phyloP scores from a whole-genome alignment of 495 filamentous ascomycete species.

The Ascobolus immersus region DNA sequence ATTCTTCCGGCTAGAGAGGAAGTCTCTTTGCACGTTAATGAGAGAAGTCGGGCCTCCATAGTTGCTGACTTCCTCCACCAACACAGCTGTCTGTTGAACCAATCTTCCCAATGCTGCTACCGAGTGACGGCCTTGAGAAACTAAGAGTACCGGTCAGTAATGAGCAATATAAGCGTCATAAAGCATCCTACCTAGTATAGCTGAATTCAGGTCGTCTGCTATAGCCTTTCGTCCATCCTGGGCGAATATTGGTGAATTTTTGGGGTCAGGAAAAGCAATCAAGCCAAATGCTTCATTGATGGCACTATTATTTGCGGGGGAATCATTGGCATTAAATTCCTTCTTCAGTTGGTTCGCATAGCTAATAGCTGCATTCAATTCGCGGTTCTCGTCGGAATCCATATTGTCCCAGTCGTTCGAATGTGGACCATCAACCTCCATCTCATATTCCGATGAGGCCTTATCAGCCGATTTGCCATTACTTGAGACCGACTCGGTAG shows the following conservation, averaged over 20 bases:
- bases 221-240: slow-evolving; percentile 47
- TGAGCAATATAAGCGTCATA: slow-evolving; percentile 3
- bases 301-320: slow-evolving; percentile 41
- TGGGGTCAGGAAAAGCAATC: slow-evolving; percentile 62
- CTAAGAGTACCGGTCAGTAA: slow-evolving; percentile 22
- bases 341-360: slow-evolving; percentile 59
- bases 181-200: slow-evolving; percentile 50
- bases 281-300: slow-evolving; percentile 72
- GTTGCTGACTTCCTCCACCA: slow-evolving; percentile 58
- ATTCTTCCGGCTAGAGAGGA: no score
- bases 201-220: slow-evolving; percentile 83
- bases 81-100: slow-evolving; percentile 62
- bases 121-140: slow-evolving; percentile 70
- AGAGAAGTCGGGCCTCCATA: slow-evolving; percentile 71
- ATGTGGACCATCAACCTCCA: slow-evolving; percentile 54
- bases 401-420: slow-evolving; percentile 21
- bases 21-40: slow-evolving; percentile 48
- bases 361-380: slow-evolving; percentile 37
- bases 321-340: slow-evolving; percentile 47
- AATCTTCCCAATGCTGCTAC: slow-evolving; percentile 66
- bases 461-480: slow-evolving; percentile 15
- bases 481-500: slow-evolving; percentile 6
- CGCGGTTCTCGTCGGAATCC: slow-evolving; percentile 28
- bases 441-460: slow-evolving; percentile 23
- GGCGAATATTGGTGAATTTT: slow-evolving; percentile 48